Evolutionary conservation across 2,329 filamentous ascomycete species (phyloP).

Genomic region (Aspergillus versicolor): DNA sequence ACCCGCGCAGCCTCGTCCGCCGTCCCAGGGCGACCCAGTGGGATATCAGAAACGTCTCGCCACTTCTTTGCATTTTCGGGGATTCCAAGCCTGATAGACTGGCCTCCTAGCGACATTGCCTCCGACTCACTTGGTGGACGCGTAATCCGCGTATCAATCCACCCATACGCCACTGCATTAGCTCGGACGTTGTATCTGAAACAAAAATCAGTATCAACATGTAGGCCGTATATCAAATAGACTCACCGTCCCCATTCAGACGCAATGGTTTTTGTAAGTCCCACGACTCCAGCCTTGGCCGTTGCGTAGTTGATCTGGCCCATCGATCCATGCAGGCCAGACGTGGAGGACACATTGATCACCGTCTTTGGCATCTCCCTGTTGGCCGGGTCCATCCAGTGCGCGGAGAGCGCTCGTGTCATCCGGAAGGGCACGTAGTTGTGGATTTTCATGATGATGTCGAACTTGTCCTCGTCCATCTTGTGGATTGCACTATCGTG

Average conservation of each 20-base stretch:
- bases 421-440: constrained; percentile 55
- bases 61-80: constrained; percentile 15
- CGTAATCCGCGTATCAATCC: constrained; percentile 69
- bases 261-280: constrained; percentile 55
- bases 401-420: constrained; percentile 50
- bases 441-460: constrained; percentile 34
- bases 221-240: not conserved
- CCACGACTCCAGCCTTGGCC: constrained; percentile 53
- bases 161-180: constrained; percentile 50
- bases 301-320: constrained; percentile 56
- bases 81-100: constrained; percentile 4
- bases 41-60: constrained; percentile 58
- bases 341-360: constrained; percentile 55
- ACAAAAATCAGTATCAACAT: not conserved
- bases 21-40: constrained; percentile 68
- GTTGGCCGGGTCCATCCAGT: constrained; percentile 45
- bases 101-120: not conserved
- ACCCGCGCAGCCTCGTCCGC: constrained; percentile 40
- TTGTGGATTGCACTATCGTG: not conserved
- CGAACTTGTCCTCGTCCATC: not conserved
- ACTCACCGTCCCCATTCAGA: constrained; percentile 51
- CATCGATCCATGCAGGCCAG: constrained; percentile 42
- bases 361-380: constrained; percentile 31
- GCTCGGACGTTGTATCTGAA: not conserved
- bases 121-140: not conserved